Evolutionary conservation across 75 land plant genomes (phyloP).

Genomic region (Pseudotsuga menziesii): DNA sequence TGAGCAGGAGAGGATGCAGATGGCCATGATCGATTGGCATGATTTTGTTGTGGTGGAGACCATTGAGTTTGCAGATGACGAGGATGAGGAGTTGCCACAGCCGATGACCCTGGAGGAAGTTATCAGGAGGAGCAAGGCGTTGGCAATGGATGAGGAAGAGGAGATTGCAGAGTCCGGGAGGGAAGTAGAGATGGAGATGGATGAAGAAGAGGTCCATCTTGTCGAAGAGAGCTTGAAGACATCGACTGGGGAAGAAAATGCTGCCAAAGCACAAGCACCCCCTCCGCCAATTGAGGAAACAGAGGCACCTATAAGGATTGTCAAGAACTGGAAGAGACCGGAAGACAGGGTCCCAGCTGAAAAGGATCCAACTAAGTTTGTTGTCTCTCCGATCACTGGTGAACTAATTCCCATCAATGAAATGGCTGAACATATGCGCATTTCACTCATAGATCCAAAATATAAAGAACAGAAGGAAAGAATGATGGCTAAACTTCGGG

Average conservation of each 20-base stretch:
- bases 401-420: constrained; percentile 89
- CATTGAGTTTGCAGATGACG: constrained; percentile 97
- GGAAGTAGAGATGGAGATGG: constrained; percentile 94
- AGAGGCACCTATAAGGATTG: constrained; percentile 95
- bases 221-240: constrained; percentile 92
- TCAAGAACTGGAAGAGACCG: constrained; percentile 96
- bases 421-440: constrained; percentile 99
- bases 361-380: constrained; percentile 80
- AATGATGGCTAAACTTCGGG: constrained; percentile 97
- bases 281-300: constrained; percentile 40
- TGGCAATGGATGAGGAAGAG: constrained; percentile 48
- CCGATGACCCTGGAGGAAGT: constrained; percentile 99
- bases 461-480: constrained; percentile 99
- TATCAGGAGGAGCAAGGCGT: constrained; percentile 77
- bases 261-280: constrained; percentile 26
- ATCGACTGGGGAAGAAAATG: constrained; percentile 50
- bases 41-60: constrained; percentile 98
- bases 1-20: constrained; percentile 90
- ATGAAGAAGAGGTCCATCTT: constrained; percentile 93
- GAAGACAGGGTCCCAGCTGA: constrained; percentile 85
- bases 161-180: constrained; percentile 55
- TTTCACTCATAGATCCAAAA: constrained; percentile 96
- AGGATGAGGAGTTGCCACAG: constrained; percentile 87
- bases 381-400: constrained; percentile 84
- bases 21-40: constrained; percentile 99